phyloP scores from a whole-genome alignment of 78 protist genomes.

The Dictyostelium firmibasis region DNA sequence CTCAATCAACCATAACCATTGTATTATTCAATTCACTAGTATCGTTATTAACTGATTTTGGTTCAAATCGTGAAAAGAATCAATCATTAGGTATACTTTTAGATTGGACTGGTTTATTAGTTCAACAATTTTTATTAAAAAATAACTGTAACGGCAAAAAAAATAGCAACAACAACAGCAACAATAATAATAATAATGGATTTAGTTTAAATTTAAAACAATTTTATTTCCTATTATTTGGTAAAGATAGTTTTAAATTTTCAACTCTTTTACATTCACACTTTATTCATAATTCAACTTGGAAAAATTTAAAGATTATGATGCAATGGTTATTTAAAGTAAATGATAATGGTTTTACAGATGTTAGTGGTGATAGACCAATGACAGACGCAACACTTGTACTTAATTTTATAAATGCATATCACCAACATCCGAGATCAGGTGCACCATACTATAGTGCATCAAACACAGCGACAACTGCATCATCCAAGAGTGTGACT shows the following conservation, averaged over 20 bases:
- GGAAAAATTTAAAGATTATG: constrained; percentile 38
- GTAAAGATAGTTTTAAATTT: constrained; percentile 14
- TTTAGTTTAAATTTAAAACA: not conserved
- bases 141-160: not conserved
- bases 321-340: not conserved
- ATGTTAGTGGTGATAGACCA: not conserved
- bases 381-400: not conserved
- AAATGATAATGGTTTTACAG: not conserved
- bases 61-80: not conserved
- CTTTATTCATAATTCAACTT: constrained; percentile 62
- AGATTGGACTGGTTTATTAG: constrained; percentile 44
- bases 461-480: not conserved
- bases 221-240: constrained; percentile 15
- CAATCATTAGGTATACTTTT: constrained; percentile 27
- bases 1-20: not conserved
- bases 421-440: constrained; percentile 62
- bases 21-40: not conserved
- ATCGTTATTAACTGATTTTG: not conserved
- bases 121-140: constrained; percentile 5
- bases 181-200: not conserved
- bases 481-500: not conserved
- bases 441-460: constrained; percentile 48
- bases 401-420: constrained; percentile 27
- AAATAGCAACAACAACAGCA: not conserved
- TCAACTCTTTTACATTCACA: constrained; percentile 45